A percentile compares a stretch with the other conserved stretches of the same genome.
These are phyloP conservation scores for Lomentospora prolificans DNA, from an alignment of 2,329 filamentous ascomycete genomes.

Conservation along the genomic window DNA sequence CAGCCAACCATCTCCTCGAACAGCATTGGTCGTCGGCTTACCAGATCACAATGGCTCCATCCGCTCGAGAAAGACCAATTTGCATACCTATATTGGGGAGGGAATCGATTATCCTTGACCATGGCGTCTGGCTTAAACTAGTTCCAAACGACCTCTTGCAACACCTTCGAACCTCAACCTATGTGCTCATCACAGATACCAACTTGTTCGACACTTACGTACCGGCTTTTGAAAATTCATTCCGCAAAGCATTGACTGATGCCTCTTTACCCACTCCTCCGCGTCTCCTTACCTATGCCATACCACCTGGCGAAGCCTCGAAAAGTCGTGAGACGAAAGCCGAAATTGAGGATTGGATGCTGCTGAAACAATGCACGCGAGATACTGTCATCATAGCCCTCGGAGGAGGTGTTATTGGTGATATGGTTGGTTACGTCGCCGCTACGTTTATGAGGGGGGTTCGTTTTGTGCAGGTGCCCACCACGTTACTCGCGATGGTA, in stretches of 20 bases:
- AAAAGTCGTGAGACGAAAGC: conserved; percentile 92
- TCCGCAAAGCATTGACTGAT: conserved; percentile 19
- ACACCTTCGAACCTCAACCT: conserved; percentile 75
- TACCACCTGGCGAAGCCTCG: conserved; percentile 85
- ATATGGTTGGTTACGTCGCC: conserved; percentile 95
- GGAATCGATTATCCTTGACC: conserved; percentile 85
- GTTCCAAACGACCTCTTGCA: conserved; percentile 71
- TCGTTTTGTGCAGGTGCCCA: conserved; percentile 92
- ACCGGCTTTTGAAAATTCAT: conserved; percentile 52
- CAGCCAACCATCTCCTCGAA: too few relatives aligned
- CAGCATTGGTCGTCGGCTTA: too few relatives aligned
- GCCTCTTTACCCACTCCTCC: conserved; percentile 28
- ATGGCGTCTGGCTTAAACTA: conserved; percentile 78
- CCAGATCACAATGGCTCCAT: too few relatives aligned
- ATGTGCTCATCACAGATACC: conserved; percentile 93
- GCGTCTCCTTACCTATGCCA: conserved; percentile 74
- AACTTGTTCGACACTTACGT: conserved; percentile 78
- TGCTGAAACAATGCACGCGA: conserved; percentile 81
- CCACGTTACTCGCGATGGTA: conserved; percentile 91
- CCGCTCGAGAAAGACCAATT: conserved; percentile 28
- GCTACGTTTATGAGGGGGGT: conserved; percentile 98
- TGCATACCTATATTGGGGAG: conserved; percentile 75
- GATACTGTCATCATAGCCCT: conserved; percentile 93
- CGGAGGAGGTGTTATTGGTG: conserved; percentile 92
- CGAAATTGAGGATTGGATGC: conserved; percentile 95